Evolutionary conservation across 176 grass and related monocot species (phyloP).

Genomic region (Juncus effusus): DNA sequence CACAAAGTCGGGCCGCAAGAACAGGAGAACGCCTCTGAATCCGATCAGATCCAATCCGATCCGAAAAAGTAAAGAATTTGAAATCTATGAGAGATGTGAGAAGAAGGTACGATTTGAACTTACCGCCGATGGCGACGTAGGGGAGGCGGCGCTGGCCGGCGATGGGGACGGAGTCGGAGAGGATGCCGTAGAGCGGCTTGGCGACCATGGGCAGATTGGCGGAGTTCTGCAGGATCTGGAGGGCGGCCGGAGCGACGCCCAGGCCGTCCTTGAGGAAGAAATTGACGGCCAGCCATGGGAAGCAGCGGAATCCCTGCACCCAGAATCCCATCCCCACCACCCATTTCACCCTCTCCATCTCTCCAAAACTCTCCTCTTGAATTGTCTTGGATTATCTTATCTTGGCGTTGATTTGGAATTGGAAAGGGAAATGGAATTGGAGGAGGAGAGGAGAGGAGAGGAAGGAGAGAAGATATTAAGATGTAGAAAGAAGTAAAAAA

Average conservation of each 20-base stretch:
- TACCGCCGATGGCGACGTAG: constrained; percentile 91
- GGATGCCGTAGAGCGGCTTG: constrained; percentile 79
- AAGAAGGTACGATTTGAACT: not conserved
- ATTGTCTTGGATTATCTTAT: not conserved
- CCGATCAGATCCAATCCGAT: not conserved
- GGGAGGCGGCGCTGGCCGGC: constrained; percentile 67
- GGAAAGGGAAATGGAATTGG: too few species aligned
- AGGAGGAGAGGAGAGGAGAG: too few species aligned
- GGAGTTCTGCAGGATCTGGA: constrained; percentile 92
- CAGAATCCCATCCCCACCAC: constrained; percentile 81
- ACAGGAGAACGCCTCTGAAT: constrained; percentile 11
- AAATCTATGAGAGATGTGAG: not conserved
- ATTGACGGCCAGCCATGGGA: constrained; percentile 81
- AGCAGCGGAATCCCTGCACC: constrained; percentile 90
- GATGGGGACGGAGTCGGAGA: constrained; percentile 80
- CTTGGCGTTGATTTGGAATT: too few species aligned
- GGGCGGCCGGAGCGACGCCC: constrained; percentile 55
- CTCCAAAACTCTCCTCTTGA: not conserved
- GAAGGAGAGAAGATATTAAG: too few species aligned
- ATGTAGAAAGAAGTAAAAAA: too few species aligned
- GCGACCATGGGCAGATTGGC: constrained; percentile 88
- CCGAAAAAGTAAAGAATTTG: not conserved
- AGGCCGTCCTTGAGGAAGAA: constrained; percentile 97
- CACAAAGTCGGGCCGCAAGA: constrained; percentile 3
- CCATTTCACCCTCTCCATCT: constrained; percentile 39